A percentile compares a stretch with the other conserved stretches of the same genome.
phyloP scores from a whole-genome alignment of 352 stramenopile species.

The Pythium folliculosum region DNA sequence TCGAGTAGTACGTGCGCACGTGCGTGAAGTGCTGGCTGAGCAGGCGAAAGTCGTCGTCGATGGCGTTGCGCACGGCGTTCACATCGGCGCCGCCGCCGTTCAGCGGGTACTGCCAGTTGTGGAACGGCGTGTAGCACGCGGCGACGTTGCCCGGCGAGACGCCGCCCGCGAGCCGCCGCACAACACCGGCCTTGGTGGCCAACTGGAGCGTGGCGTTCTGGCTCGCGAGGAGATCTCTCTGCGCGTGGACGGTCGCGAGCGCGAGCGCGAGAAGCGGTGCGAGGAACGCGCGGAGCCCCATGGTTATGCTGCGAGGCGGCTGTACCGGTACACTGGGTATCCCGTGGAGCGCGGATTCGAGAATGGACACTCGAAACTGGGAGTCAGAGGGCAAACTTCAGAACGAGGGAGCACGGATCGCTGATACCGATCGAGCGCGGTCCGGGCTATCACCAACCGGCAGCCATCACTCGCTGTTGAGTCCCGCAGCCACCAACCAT shows the following conservation, averaged over 20 bases:
- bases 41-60: constrained; percentile 46
- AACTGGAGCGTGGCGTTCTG: neutral
- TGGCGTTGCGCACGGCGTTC: constrained; percentile 12
- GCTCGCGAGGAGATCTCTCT: neutral
- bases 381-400: no score
- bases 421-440: no score
- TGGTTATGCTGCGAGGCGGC: neutral
- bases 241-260: neutral
- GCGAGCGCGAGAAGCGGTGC: neutral
- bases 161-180: constrained; percentile 8
- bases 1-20: constrained; percentile 65
- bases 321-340: no score
- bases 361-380: no score
- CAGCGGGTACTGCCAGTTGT: constrained; percentile 54
- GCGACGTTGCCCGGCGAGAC: constrained; percentile 32
- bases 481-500: no score
- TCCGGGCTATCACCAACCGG: no score
- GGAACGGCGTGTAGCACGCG: constrained; percentile 57
- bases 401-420: no score
- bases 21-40: constrained; percentile 48
- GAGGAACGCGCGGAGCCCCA: neutral
- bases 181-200: constrained; percentile 1
- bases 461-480: no score
- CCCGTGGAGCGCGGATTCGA: no score
- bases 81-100: constrained; percentile 22